Evolutionary conservation across 106 monocot species (phyloP).

Genomic region (Allium cepa): DNA sequence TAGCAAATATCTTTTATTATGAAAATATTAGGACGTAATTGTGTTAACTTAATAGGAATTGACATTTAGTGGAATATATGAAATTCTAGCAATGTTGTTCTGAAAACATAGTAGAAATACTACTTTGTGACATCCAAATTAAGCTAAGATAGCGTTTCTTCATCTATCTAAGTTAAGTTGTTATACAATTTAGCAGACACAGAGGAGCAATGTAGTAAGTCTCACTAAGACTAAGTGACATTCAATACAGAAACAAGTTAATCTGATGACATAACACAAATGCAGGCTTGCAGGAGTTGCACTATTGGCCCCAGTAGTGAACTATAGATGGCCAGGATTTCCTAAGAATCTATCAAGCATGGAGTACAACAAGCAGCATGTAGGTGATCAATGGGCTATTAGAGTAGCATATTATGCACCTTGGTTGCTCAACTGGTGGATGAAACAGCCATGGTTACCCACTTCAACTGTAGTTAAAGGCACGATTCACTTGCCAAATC

Average conservation of each 20-base stretch:
- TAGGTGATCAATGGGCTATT: constrained; percentile 60
- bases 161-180: not conserved
- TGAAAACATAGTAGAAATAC: too few relatives aligned
- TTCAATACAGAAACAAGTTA: too few relatives aligned
- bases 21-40: too few relatives aligned
- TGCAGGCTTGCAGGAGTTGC: constrained; percentile 63
- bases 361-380: constrained; percentile 26
- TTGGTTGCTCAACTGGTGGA: constrained; percentile 77
- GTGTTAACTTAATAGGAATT: too few relatives aligned
- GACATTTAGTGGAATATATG: too few relatives aligned
- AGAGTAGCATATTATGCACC: constrained; percentile 56
- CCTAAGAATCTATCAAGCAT: constrained; percentile 23
- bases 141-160: too few relatives aligned
- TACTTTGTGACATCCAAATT: too few relatives aligned
- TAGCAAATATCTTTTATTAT: too few relatives aligned
- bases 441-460: constrained; percentile 59
- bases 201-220: not conserved
- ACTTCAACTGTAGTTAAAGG: constrained; percentile 48
- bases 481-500: constrained; percentile 39
- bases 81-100: too few relatives aligned
- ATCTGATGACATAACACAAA: not conserved
- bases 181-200: too few relatives aligned
- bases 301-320: constrained; percentile 50
- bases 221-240: not conserved
- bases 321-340: constrained; percentile 66